Evolutionary conservation across 164 flowering plant species (phyloP).

Genomic region (Nelumbo lutea): DNA sequence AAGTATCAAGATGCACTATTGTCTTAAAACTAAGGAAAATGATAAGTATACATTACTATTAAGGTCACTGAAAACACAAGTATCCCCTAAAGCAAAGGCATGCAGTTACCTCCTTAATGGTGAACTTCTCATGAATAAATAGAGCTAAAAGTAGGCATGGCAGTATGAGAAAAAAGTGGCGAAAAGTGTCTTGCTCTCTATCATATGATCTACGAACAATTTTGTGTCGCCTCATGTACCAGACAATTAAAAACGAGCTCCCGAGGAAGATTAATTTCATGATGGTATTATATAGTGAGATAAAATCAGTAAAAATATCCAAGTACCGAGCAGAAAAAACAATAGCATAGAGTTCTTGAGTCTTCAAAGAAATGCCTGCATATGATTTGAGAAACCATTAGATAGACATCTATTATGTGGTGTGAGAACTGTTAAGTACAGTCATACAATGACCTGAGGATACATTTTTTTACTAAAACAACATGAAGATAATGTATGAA

Average conservation of each 20-base stretch:
- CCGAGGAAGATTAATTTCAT: conserved; percentile 92
- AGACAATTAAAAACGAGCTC: conserved; percentile 88
- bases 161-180: conserved; percentile 60
- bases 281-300: conserved; percentile 72
- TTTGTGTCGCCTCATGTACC: conserved; percentile 91
- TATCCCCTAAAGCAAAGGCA: conserved; percentile 5
- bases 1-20: no score
- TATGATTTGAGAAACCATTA: not conserved
- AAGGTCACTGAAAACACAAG: not conserved
- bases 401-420: not conserved
- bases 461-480: not conserved
- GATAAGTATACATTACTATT: no score
- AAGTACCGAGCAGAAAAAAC: conserved; percentile 89
- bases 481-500: no score
- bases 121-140: conserved; percentile 69
- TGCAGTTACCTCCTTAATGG: conserved; percentile 64
- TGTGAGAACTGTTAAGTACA: not conserved
- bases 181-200: conserved; percentile 88
- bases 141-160: conserved; percentile 82
- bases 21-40: no score
- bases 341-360: conserved; percentile 84
- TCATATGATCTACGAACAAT: conserved; percentile 85
- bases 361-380: conserved; percentile 94
- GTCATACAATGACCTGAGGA: not conserved
- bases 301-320: conserved; percentile 71